Base-by-base conservation (phyloP, 2,329 filamentous ascomycete genomes). In the Mycosphaerelloides madeirae region DNA sequence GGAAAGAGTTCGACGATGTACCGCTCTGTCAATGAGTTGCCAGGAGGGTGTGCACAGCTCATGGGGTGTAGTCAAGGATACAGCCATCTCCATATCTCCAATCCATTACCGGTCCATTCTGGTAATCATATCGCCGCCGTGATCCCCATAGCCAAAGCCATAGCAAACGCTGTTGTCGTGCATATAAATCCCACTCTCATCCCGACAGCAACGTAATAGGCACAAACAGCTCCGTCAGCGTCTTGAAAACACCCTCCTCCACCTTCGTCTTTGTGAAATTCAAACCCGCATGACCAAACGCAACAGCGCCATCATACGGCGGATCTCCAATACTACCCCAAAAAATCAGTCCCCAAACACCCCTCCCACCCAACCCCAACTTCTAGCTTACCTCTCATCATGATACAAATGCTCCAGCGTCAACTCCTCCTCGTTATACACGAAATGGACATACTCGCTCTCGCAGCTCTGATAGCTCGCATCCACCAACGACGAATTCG, bases 1-100 rank as follows among this genome's bases (percentile, higher is more conserved):
- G 74, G 53, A 76, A 76, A 56, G 71, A 73, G 32, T 74, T 74
- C 55, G 76, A 79, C 48, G 71, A 75, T 54, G 60, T 81, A 3
- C 66, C 68, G 14, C 41, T 53, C 14, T 44, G 46, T 41, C 45
- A 49, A 38, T 53, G 36, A 47, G 9, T 14, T 25, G 22, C 22
- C 9, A 25, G 22, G 6, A 25, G 22, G 5, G 9, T 25, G 22
- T 25, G n/a, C n/a, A n/a, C n/a, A n/a, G n/a, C n/a, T n/a, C n/a
- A n/a, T n/a, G 9, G 5, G 22, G 22, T 25, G 9, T 25, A 25
- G 6, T 5, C 22, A 25, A 25, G 5, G 22, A 25, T 25, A 25
- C 22, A 25, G 9, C 22, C 22, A 9, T 9, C 22, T 25, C n/a
- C n/a, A n/a, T n/a, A n/a, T n/a, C n/a, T n/a, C n/a, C n/a, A n/a